Conservation (phyloP, 148 eudicot genomes). For the Pouteria glomerata region DNA sequence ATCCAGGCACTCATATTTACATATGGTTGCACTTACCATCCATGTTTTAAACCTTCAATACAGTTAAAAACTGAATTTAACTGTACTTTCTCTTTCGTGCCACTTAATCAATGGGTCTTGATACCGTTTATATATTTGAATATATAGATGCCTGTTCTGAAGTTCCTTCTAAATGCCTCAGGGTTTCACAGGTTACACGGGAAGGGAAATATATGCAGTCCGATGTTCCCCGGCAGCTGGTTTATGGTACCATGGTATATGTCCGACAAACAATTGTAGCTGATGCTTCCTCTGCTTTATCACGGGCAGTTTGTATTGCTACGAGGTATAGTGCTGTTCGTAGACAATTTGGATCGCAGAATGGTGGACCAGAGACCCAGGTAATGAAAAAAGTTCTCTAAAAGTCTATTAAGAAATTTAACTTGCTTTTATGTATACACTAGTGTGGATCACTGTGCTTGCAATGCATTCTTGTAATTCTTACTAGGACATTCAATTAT, state of each 20-base stretch:
- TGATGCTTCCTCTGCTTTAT: conserved; percentile 84
- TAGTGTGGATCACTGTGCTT: background rate
- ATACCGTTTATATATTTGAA: background rate
- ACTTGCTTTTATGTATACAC: background rate
- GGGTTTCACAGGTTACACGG: conserved; percentile 85
- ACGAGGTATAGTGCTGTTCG: conserved; percentile 97
- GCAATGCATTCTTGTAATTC: background rate
- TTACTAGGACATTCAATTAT: background rate
- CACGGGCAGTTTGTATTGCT: conserved; percentile 88
- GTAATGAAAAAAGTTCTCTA: conserved; percentile 26
- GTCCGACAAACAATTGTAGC: conserved; percentile 80
- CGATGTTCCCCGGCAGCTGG: conserved; percentile 78
- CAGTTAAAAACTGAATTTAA: background rate
- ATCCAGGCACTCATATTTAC: background rate
- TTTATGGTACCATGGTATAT: conserved; percentile 95
- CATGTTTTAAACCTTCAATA: background rate
- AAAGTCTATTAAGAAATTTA: background rate
- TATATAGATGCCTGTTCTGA: conserved; percentile 3
- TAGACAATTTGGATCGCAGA: conserved; percentile 84
- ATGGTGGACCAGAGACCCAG: conserved; percentile 91
- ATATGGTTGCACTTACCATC: background rate
- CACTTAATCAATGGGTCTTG: background rate
- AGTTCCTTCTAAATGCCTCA: conserved; percentile 25
- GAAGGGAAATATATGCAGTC: conserved; percentile 81
- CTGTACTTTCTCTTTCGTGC: background rate